phyloP scores from a whole-genome alignment of 2,329 filamentous ascomycete genomes.

The Domatiomyces catenatus region DNA sequence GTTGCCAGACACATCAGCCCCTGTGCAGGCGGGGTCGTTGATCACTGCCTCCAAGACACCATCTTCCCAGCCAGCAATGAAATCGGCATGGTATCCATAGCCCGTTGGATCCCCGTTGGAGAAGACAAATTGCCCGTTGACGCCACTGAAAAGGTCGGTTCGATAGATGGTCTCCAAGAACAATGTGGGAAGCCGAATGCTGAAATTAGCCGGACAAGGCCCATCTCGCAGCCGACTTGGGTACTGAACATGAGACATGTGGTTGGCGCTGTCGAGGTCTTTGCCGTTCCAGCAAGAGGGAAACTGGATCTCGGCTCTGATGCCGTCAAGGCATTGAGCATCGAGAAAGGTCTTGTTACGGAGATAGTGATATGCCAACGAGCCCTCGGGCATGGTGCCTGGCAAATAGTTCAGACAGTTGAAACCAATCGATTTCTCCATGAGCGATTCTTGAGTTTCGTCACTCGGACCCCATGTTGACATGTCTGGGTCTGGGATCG shows the following conservation, averaged over 20 bases:
- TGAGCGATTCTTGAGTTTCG: constrained; percentile 54
- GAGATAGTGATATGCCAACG: constrained; percentile 66
- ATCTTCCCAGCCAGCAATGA: constrained; percentile 59
- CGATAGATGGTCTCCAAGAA: constrained; percentile 79
- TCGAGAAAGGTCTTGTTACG: constrained; percentile 70
- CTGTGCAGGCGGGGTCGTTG: constrained; percentile 50
- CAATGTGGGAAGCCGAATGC: constrained; percentile 54
- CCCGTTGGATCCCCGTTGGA: constrained; percentile 39
- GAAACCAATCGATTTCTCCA: constrained; percentile 75
- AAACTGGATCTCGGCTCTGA: constrained; percentile 75
- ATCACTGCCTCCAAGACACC: constrained; percentile 52
- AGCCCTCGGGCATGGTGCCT: constrained; percentile 43
- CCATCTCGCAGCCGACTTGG: constrained; percentile 63
- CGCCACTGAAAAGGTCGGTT: constrained; percentile 48
- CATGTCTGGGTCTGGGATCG: constrained; percentile 52
- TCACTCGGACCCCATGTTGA: constrained; percentile 52
- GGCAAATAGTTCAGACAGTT: constrained; percentile 77
- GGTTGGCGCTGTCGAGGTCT: constrained; percentile 38
- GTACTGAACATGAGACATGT: constrained; percentile 58
- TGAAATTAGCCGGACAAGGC: constrained; percentile 54
- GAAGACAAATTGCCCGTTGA: constrained; percentile 55
- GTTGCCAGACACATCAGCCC: constrained; percentile 35
- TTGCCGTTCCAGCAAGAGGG: constrained; percentile 78
- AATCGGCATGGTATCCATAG: constrained; percentile 45
- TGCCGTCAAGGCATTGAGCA: constrained; percentile 61